Conservation (phyloP, 2,329 filamentous ascomycete genomes). For the Ampelomyces quisqualis region DNA sequence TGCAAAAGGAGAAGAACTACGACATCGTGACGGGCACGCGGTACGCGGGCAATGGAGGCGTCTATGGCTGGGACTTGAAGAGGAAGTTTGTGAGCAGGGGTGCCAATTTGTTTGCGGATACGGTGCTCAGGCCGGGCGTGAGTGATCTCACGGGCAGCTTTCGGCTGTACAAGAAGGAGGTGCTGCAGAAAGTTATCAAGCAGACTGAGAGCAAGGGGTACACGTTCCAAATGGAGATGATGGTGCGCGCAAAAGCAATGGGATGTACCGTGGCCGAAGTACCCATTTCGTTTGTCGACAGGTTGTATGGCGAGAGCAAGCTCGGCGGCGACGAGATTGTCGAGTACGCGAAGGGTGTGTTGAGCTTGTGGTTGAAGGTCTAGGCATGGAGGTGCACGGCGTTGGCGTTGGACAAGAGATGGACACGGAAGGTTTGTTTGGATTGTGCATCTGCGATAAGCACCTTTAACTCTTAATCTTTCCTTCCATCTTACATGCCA, state of each 20-base stretch:
- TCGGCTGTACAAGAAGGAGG: slow-evolving; percentile 86
- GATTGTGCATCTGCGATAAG: slow-evolving; percentile 6
- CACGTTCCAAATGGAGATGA: slow-evolving; percentile 99
- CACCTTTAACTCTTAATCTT: slow-evolving; percentile 18
- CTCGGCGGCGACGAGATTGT: slow-evolving; percentile 93
- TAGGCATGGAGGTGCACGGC: slow-evolving; percentile 34
- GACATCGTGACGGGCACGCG: slow-evolving; percentile 97
- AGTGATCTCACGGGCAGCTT: slow-evolving; percentile 96
- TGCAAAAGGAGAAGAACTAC: slow-evolving; percentile 75
- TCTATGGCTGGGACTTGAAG: slow-evolving; percentile 96
- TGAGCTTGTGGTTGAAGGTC: slow-evolving; percentile 54
- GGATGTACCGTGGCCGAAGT: slow-evolving; percentile 92
- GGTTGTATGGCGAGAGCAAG: slow-evolving; percentile 93
- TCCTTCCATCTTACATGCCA: background rate
- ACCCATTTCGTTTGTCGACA: slow-evolving; percentile 89
- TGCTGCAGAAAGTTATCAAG: slow-evolving; percentile 85
- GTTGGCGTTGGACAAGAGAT: slow-evolving; percentile 30
- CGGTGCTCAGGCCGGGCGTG: slow-evolving; percentile 86
- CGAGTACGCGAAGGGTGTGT: slow-evolving; percentile 77
- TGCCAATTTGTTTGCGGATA: slow-evolving; percentile 94
- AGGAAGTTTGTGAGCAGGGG: slow-evolving; percentile 73
- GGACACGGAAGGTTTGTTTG: slow-evolving; percentile 7
- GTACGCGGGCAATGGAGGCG: slow-evolving; percentile 81
- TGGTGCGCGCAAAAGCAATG: slow-evolving; percentile 95
- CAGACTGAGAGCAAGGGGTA: slow-evolving; percentile 96